Conservation (phyloP, 352 stramenopile genomes). For the Aphanomyces euteiches region DNA sequence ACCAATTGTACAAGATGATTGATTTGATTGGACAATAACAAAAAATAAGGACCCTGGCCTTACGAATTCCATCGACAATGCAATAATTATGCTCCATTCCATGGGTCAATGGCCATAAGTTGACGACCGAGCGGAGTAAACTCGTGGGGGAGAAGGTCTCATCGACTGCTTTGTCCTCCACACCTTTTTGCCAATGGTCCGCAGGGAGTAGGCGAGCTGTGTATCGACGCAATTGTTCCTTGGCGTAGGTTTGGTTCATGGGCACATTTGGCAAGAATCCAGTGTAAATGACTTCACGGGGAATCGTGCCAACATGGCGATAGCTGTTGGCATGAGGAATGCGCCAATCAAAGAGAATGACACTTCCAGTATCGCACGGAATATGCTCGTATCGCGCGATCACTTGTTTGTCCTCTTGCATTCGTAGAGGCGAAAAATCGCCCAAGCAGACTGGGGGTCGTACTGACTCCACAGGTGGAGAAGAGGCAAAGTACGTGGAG, state of each 20-base stretch:
- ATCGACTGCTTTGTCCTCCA: constrained; percentile 47
- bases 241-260: constrained; percentile 67
- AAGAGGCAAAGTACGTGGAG: constrained; percentile 44
- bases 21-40: too few relatives aligned
- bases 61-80: too few relatives aligned
- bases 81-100: constrained; percentile 28
- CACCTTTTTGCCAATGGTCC: constrained; percentile 74
- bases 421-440: constrained; percentile 82
- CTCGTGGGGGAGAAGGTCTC: constrained; percentile 61
- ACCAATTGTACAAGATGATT: too few relatives aligned
- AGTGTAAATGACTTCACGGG: constrained; percentile 81
- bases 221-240: constrained; percentile 74
- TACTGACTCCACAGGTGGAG: not conserved
- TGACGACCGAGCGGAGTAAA: constrained; percentile 61
- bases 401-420: constrained; percentile 73
- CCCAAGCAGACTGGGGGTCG: constrained; percentile 73
- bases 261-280: constrained; percentile 70
- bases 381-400: constrained; percentile 73
- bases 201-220: constrained; percentile 51
- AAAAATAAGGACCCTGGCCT: too few relatives aligned
- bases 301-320: constrained; percentile 50
- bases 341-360: constrained; percentile 87
- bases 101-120: constrained; percentile 62
- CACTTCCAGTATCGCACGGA: constrained; percentile 55
- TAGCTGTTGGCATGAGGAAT: constrained; percentile 87